A percentile compares a stretch with the other conserved stretches of the same genome.
These are phyloP conservation scores for Brettanomyces bruxellensis DNA, from an alignment of 805 yeast species.

Conservation along the genomic window DNA sequence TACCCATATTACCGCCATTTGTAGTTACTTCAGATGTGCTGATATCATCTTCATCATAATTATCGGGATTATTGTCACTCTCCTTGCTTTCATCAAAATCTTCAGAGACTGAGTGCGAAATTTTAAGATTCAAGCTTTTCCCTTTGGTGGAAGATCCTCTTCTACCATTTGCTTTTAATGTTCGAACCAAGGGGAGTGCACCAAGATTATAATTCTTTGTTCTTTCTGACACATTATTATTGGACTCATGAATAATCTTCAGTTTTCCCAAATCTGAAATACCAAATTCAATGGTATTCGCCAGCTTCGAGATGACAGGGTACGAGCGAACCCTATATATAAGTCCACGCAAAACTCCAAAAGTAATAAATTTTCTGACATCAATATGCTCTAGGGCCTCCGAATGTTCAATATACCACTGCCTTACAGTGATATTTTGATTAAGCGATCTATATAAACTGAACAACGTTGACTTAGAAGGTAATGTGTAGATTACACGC, in stretches of 20 bases:
- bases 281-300: constrained; percentile 4
- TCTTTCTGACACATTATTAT: background rate
- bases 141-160: background rate
- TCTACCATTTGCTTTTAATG: constrained; percentile 14
- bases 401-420: constrained; percentile 71
- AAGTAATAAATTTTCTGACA: constrained; percentile 72
- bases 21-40: background rate
- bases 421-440: constrained; percentile 67
- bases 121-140: too few relatives aligned
- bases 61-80: constrained; percentile 12
- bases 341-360: constrained; percentile 76
- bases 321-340: constrained; percentile 74
- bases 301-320: constrained; percentile 45
- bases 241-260: background rate
- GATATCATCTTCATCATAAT: constrained; percentile 4
- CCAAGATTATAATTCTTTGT: constrained; percentile 11
- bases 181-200: constrained; percentile 10
- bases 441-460: constrained; percentile 67
- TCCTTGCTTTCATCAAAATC: background rate
- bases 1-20: background rate
- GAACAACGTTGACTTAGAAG: constrained; percentile 60
- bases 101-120: too few relatives aligned
- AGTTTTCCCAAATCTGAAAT: constrained; percentile 3
- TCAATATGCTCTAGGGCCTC: constrained; percentile 59
- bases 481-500: constrained; percentile 27